A percentile compares a stretch with the other conserved stretches of the same genome.
Conservation (phyloP, 257 asterid species). For the Solanum clarkiae region DNA sequence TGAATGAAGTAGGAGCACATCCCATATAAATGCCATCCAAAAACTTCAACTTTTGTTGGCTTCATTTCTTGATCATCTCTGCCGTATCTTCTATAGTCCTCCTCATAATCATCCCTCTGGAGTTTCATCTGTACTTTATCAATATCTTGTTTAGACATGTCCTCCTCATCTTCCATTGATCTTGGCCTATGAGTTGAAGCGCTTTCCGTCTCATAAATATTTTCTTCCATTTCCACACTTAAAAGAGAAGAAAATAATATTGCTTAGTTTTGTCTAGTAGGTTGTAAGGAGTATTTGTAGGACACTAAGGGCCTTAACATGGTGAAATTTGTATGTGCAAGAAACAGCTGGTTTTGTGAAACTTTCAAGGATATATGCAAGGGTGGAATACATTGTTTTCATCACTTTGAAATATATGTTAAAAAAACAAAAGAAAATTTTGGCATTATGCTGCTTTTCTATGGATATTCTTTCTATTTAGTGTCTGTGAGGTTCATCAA, state of each 20-base stretch:
- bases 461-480: not conserved
- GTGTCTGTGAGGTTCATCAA: not conserved
- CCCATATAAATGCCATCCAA: constrained; percentile 69
- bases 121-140: constrained; percentile 32
- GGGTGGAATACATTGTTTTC: not conserved
- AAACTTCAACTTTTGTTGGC: constrained; percentile 51
- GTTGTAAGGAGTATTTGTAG: not conserved
- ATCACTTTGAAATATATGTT: constrained; percentile 5
- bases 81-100: constrained; percentile 19
- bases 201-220: not conserved
- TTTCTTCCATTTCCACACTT: not conserved
- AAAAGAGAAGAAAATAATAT: not conserved
- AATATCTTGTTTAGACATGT: constrained; percentile 22
- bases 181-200: constrained; percentile 5
- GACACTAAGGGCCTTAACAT: not conserved
- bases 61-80: constrained; percentile 28
- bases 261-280: not conserved
- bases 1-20: constrained; percentile 71
- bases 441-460: not conserved
- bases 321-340: constrained; percentile 2
- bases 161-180: constrained; percentile 12
- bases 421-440: not conserved
- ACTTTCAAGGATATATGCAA: constrained; percentile 30
- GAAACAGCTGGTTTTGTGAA: constrained; percentile 61
- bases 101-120: constrained; percentile 23